Evolutionary conservation across 345 rosid genomes (phyloP).

Genomic region (Pistacia vera): DNA sequence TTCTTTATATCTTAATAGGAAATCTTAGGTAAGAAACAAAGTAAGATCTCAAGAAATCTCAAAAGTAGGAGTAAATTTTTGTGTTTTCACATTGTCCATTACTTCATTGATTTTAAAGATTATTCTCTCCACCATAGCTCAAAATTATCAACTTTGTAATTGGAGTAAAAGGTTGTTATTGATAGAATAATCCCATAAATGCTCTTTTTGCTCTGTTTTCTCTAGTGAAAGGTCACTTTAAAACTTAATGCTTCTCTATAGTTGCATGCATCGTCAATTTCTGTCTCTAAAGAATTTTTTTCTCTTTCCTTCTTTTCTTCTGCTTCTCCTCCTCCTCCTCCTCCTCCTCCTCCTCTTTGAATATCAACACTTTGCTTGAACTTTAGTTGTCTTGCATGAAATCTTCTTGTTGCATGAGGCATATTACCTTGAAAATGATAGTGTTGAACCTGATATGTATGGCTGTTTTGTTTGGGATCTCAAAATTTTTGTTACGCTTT

Average conservation of each 20-base stretch:
- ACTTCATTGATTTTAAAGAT: not conserved
- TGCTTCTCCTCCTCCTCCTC: no score
- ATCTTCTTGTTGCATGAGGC: not conserved
- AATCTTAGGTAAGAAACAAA: not conserved
- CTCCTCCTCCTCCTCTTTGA: not conserved
- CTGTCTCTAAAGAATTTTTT: not conserved
- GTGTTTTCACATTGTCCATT: not conserved
- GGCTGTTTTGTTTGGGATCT: constrained; percentile 6
- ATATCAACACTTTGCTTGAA: not conserved
- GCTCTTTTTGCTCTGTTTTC: no score
- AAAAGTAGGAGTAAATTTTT: not conserved
- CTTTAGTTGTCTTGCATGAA: not conserved
- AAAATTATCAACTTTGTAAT: not conserved
- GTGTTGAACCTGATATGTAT: not conserved
- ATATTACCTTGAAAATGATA: not conserved
- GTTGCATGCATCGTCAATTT: not conserved
- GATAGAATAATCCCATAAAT: not conserved
- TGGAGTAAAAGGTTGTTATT: not conserved
- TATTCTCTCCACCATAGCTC: not conserved
- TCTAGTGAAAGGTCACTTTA: no score
- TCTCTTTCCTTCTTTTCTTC: no score
- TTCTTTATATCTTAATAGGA: not conserved
- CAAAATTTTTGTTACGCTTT: not conserved
- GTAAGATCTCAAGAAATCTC: not conserved
- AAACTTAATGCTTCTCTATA: not conserved